These are phyloP conservation scores for Malus hybrid DNA, from an alignment of 331 rosid species.

Conservation along the genomic window DNA sequence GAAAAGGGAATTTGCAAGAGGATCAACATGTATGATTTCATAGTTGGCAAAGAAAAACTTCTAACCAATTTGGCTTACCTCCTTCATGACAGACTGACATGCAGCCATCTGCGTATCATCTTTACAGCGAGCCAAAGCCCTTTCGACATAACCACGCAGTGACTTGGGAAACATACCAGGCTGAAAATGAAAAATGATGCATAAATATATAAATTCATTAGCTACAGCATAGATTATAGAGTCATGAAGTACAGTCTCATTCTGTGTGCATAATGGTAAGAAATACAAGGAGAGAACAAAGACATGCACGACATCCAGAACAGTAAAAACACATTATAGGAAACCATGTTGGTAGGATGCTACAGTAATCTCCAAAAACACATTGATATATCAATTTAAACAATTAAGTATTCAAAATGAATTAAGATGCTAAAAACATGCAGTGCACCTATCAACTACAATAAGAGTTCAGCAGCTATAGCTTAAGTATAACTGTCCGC, in stretches of 20 bases:
- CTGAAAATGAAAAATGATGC: slow-evolving; percentile 39
- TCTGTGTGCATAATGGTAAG: neutral
- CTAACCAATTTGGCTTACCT: slow-evolving; percentile 39
- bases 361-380: neutral
- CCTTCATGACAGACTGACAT: slow-evolving; percentile 82
- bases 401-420: neutral
- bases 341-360: neutral
- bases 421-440: neutral
- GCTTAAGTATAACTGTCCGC: neutral
- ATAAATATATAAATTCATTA: slow-evolving; percentile 4
- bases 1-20: neutral
- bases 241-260: neutral
- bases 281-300: neutral
- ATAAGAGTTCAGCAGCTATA: neutral
- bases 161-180: slow-evolving; percentile 89
- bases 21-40: neutral
- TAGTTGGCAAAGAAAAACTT: neutral
- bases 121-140: slow-evolving; percentile 92
- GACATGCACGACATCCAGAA: neutral
- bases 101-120: slow-evolving; percentile 78
- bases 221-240: slow-evolving; percentile 5
- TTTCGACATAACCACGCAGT: slow-evolving; percentile 87
- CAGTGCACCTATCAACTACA: neutral
- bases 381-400: neutral
- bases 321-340: neutral